These are phyloP conservation scores for Yamadazyma spencermartinsiae DNA, from an alignment of 1,139 yeast genomes.

Conservation along the genomic window DNA sequence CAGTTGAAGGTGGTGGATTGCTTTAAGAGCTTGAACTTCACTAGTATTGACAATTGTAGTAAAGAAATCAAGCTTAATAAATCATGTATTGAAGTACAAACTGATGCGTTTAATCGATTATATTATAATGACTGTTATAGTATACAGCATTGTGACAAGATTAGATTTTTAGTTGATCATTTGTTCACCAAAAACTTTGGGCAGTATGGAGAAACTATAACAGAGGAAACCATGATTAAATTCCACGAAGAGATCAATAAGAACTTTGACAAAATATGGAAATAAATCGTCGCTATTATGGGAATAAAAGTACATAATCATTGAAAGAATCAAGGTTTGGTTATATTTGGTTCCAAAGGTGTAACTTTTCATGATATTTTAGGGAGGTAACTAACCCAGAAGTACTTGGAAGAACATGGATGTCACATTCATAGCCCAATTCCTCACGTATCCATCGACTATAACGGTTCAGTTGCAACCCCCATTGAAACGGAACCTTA, in stretches of 20 bases:
- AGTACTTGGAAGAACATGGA: conserved; percentile 71
- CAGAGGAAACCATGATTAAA: conserved; percentile 25
- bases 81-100: conserved; percentile 36
- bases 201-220: conserved; percentile 34
- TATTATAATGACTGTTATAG: conserved; percentile 42
- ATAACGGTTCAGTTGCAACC: conserved; percentile 36
- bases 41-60: conserved; percentile 29
- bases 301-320: neutral
- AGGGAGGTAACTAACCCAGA: conserved; percentile 70
- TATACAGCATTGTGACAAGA: conserved; percentile 40
- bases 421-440: conserved; percentile 13
- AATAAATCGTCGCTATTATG: conserved; percentile 18
- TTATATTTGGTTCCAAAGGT: conserved; percentile 41
- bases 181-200: conserved; percentile 43
- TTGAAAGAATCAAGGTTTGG: no score
- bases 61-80: conserved; percentile 28
- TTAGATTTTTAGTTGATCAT: conserved; percentile 38
- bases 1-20: conserved; percentile 41
- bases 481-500: conserved; percentile 47
- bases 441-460: conserved; percentile 12
- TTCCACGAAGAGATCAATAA: conserved; percentile 35
- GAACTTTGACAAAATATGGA: conserved; percentile 41
- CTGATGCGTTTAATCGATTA: conserved; percentile 34
- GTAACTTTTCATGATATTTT: conserved; percentile 44
- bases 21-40: conserved; percentile 33